Percentiles rank a stretch among this genome's conserved stretches.
phyloP scores from a whole-genome alignment of 768 basidiomycete genomes.

The Tricholoma matsutake region DNA sequence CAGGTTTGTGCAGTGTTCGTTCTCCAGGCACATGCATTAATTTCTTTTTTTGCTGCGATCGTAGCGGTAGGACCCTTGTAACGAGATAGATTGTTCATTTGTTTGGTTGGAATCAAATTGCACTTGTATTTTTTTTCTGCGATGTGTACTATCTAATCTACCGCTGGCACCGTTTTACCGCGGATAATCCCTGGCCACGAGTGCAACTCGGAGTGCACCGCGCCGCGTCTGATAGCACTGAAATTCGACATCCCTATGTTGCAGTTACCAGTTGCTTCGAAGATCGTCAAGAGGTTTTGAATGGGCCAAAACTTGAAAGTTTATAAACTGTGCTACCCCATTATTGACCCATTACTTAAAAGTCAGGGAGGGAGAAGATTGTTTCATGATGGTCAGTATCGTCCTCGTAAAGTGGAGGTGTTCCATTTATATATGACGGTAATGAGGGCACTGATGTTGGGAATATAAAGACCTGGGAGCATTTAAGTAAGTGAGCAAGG shows the following conservation, averaged over 20 bases:
- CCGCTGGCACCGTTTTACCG: not conserved
- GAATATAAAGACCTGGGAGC: too few relatives aligned
- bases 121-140: not conserved
- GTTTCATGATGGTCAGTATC: not conserved
- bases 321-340: too few relatives aligned
- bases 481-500: not conserved
- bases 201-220: not conserved
- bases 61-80: constrained; percentile 58
- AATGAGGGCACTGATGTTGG: too few relatives aligned
- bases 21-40: not conserved
- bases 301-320: too few relatives aligned
- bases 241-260: too few relatives aligned
- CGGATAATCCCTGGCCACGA: not conserved
- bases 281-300: too few relatives aligned
- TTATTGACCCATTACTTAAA: too few relatives aligned
- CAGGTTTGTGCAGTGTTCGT: constrained; percentile 49
- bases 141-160: not conserved
- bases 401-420: too few relatives aligned
- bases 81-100: constrained; percentile 38
- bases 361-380: not conserved
- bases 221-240: not conserved
- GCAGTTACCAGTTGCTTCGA: too few relatives aligned
- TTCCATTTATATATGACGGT: too few relatives aligned
- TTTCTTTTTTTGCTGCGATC: constrained; percentile 2
- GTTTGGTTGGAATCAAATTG: not conserved